These are phyloP conservation scores for Venturia pyrina DNA, from an alignment of 2,329 filamentous ascomycete species.

Conservation along the genomic window DNA sequence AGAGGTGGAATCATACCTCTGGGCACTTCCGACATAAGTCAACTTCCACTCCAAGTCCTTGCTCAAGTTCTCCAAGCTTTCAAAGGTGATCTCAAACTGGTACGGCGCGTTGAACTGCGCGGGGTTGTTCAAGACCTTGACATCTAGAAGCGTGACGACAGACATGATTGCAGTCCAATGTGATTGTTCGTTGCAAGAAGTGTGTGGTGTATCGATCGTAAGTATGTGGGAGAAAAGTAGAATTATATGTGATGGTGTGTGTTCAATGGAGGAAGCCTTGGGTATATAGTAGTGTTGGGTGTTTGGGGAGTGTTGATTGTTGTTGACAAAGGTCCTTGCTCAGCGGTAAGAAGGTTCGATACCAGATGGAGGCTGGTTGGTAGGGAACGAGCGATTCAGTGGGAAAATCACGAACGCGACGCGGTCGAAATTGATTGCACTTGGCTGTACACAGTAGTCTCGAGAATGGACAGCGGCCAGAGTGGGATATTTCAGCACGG, in stretches of 20 bases:
- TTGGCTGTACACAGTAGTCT: too few species aligned
- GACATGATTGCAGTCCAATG: conserved; percentile 58
- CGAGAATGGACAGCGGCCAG: too few species aligned
- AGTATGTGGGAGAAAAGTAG: background rate
- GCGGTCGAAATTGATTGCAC: background rate
- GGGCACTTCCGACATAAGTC: conserved; percentile 96
- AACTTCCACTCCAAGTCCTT: conserved; percentile 99
- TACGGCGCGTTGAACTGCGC: conserved; percentile 88
- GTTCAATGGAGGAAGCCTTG: background rate
- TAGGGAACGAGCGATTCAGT: background rate
- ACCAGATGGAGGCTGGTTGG: background rate
- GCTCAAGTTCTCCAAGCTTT: conserved; percentile 87
- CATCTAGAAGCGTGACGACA: conserved; percentile 88
- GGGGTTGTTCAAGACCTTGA: conserved; percentile 95
- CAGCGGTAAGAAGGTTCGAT: background rate
- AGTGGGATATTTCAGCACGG: too few species aligned
- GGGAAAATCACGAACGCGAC: background rate
- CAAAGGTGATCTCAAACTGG: conserved; percentile 97
- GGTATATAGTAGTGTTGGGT: background rate
- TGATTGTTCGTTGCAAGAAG: background rate
- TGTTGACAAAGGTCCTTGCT: conserved; percentile 3
- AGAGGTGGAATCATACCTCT: conserved; percentile 57
- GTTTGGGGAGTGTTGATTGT: background rate
- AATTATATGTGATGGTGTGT: background rate
- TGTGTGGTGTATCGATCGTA: background rate